Conservation (phyloP, 139 green algal genomes). For the Chlamydomonas sp. region DNA sequence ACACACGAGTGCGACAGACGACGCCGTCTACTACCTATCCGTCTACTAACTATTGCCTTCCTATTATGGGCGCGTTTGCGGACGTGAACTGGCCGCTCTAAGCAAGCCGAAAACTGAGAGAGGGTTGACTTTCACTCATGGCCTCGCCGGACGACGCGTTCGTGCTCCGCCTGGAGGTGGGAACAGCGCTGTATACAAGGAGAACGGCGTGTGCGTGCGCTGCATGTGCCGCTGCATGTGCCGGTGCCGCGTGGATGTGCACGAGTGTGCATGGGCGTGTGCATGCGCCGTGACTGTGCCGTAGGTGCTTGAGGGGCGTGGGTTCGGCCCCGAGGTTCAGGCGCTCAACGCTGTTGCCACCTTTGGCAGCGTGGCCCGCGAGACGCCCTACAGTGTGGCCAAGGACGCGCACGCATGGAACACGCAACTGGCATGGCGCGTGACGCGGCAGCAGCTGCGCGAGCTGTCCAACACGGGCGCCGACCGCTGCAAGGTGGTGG, state of each 20-base stretch:
- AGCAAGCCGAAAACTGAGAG: too few species aligned
- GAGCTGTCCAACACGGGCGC: slow-evolving; percentile 16
- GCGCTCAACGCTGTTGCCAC: slow-evolving; percentile 28
- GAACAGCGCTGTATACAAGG: too few species aligned
- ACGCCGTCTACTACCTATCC: too few species aligned
- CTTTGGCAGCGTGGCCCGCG: slow-evolving; percentile 30
- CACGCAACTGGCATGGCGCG: slow-evolving; percentile 26
- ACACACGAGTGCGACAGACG: too few species aligned
- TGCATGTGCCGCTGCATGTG: too few species aligned
- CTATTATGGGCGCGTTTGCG: too few species aligned
- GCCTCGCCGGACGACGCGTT: slow-evolving; percentile 10
- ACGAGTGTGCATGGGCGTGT: too few species aligned
- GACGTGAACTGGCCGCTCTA: too few species aligned
- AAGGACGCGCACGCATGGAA: slow-evolving; percentile 37
- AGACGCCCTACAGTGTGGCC: slow-evolving; percentile 30
- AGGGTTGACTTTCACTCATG: slow-evolving; percentile 4
- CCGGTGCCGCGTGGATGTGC: too few species aligned
- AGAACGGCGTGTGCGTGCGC: too few species aligned
- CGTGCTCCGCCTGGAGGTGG: slow-evolving; percentile 4
- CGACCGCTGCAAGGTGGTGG: slow-evolving; percentile 33
- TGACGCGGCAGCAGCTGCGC: slow-evolving; percentile 32
- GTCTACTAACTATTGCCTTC: too few species aligned
- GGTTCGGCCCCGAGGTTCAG: slow-evolving; percentile 36
- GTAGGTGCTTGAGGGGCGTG: slow-evolving; percentile 26
- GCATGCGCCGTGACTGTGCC: too few species aligned